Evolutionary conservation across 495 filamentous ascomycete genomes (phyloP), one percentile per base, ranked within the genome.

Genomic region (Penicillium mononematosum): DNA sequence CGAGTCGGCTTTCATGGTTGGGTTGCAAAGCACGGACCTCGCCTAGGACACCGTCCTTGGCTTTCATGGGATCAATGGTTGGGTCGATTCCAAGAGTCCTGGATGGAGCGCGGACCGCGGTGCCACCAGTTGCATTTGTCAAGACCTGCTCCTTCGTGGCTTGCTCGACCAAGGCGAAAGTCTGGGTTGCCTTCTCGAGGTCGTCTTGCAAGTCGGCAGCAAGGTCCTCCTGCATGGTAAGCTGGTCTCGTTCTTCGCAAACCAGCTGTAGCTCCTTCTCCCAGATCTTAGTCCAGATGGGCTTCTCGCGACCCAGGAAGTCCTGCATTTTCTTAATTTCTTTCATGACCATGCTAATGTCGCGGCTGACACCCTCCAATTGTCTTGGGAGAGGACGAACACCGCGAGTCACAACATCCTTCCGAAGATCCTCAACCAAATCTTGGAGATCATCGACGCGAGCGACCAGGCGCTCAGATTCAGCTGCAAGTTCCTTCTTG

Each of bases 231-330:
- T 95, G 90, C 77, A 96, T 87, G 17, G 90, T 94, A 51, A 98
- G 81, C 64, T 96, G 85, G 65, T 98, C 93, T 63, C 92, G 86
- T 59, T 96, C 95, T 60, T 92, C 90, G 74, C 92, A 98, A 14
- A 99, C 94, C 46, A 91, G 81, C 70, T 96, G 87, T 45, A 99
- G 78, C 65, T 98, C 92, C 72, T 91, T 89, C 81, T 97, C 92
- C 94, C 95, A 98, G 57, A 98, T 94, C 80, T 96, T 96, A 24
- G 89, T 95, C 91, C 94, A 99, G 45, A 96, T 75, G 0, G 94
- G 94, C 72, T 95, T 96, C 81, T 99, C 94, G 24, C 81, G 81
- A 62, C 86, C 87, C 69, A 98, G 81, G 77, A 88, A 96, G 39
- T 96, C 92, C 61, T 94, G 86, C 85, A 98, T 89, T 77, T 91